Base-by-base conservation (phyloP, 345 rosid species). In the Acer campestre region DNA sequence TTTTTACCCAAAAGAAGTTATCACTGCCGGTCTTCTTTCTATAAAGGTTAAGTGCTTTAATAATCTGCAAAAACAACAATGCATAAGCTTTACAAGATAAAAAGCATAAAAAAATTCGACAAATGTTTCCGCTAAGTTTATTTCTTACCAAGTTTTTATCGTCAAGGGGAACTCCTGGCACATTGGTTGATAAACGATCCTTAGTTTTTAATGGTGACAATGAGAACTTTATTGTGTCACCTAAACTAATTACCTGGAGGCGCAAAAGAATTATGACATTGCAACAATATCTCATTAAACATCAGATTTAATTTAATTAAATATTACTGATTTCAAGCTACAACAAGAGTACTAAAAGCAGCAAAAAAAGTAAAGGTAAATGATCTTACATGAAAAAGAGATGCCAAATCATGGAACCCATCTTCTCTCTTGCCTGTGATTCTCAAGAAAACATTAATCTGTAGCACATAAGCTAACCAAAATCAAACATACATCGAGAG, bases 361-460 rank as follows among this genome's bases (percentile, higher is more conserved):
- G 14, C 12, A 7, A 13, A 31, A 35, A 35, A 35, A 35, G 18
- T 29, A 11, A 71, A 71, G 18, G 67, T 12, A 6, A 51, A 73
- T 25, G 3, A 70, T 66, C 92, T 89, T 78, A 93, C 98, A 84
- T 95, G 99, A 86, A 95, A 93, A 55, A 93, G 91, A 78, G 98
- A 96, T 4, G 99, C 98, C 82, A 96, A 87, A 80, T 91, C 98
- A 85, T 96, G 99, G 82, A 81, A 96, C 72, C 97, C 99, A 80
- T 96, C 99, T 80, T 89, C 97, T 61, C 98, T 80, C 78, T 90
- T 94, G 55, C 85, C 76, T 0, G 98, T 96, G 61, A 96, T 91
- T 83, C 97, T 88, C 89, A 96, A 87, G 88, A 96, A 96, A 75
- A 92, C 97, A 85, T 96, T 96, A 76, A 94, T 88, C 97, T 96